These are phyloP conservation scores for Exutisphaerella laricina DNA, from an alignment of 2,329 filamentous ascomycete species.

Conservation along the genomic window DNA sequence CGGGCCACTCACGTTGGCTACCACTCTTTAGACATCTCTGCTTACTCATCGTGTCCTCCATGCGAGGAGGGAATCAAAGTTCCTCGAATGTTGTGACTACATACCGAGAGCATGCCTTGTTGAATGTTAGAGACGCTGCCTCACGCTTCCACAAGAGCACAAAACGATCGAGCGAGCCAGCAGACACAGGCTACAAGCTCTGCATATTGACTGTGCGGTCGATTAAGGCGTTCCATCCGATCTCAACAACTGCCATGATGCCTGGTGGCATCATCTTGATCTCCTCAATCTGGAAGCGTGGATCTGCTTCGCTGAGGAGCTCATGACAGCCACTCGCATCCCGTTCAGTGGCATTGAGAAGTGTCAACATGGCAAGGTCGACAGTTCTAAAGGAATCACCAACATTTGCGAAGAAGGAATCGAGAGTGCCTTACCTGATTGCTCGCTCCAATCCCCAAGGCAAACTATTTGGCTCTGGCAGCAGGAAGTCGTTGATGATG, in stretches of 20 bases:
- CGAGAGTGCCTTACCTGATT: conserved; percentile 2
- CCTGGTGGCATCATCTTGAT: conserved; percentile 10
- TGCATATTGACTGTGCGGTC: no score
- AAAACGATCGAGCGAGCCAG: no score
- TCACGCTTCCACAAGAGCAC: no score
- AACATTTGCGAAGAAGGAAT: neutral
- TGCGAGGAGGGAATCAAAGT: no score
- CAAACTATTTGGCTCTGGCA: conserved; percentile 9
- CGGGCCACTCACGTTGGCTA: no score
- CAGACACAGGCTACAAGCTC: no score
- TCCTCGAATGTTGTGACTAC: no score
- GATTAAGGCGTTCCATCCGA: conserved; percentile 5
- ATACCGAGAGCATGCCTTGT: no score
- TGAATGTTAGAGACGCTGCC: no score
- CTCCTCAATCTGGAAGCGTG: conserved; percentile 2
- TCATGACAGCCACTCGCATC: conserved; percentile 5
- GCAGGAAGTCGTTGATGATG: conserved; percentile 21
- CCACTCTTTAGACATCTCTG: no score
- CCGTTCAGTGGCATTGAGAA: conserved; percentile 7
- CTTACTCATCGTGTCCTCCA: no score
- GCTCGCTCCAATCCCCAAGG: conserved; percentile 2
- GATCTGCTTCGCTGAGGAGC: conserved; percentile 3
- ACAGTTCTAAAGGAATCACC: conserved; percentile 1
- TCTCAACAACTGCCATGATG: conserved; percentile 5
- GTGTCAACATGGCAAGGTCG: conserved; percentile 8